Percentiles rank a stretch among this genome's conserved stretches.
Evolutionary conservation across 345 rosid genomes (phyloP).

Genomic region (Angophora floribunda): DNA sequence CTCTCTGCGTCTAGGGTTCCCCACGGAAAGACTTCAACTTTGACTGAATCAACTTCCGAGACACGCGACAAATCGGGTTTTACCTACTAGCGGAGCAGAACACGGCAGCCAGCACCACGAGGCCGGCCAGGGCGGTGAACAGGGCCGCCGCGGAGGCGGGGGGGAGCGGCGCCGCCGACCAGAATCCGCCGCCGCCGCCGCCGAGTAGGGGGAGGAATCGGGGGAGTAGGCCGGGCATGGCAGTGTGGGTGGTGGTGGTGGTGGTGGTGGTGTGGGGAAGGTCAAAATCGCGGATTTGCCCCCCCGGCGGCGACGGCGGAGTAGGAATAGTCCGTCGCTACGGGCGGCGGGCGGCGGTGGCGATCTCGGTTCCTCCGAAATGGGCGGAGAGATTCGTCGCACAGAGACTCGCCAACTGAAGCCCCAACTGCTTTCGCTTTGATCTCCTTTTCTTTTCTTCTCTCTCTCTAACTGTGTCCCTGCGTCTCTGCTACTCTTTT

Average conservation of each 20-base stretch:
- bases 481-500: not conserved
- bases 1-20: not conserved
- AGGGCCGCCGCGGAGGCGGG: slow-evolving; percentile 9
- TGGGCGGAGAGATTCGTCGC: not conserved
- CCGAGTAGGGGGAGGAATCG: not conserved
- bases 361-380: not conserved
- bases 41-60: not conserved
- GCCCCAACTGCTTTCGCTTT: not conserved
- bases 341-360: not conserved
- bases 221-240: not conserved
- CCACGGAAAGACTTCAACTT: not conserved
- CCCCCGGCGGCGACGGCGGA: not conserved
- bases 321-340: not conserved
- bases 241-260: not conserved
- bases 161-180: slow-evolving; percentile 14
- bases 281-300: not conserved
- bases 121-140: slow-evolving; percentile 38
- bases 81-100: slow-evolving; percentile 36
- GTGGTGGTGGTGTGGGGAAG: not conserved
- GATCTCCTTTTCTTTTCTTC: not conserved
- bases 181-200: slow-evolving; percentile 22
- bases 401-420: not conserved
- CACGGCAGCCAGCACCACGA: slow-evolving; percentile 25
- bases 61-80: not conserved
- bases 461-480: not conserved